Base-by-base conservation (phyloP, 768 basidiomycete genomes). In the Podaxis sp. region DNA sequence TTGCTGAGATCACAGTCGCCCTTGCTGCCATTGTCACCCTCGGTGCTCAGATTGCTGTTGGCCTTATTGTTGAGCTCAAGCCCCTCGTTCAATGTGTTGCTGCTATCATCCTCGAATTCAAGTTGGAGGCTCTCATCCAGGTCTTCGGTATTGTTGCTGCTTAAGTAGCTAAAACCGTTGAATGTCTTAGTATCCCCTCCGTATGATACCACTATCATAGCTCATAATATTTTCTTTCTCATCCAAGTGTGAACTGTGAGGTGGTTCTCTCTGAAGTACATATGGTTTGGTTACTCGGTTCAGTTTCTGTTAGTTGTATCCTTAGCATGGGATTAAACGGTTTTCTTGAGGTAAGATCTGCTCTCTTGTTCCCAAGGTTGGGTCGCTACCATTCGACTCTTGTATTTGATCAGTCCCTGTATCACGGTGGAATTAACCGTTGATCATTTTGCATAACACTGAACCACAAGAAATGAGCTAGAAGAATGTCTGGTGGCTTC, bases 11-110 rank as follows among this genome's bases (percentile, higher is more conserved):
- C 39, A 57, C 63, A 11, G 59, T 28, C 13, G 58, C 54, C 42
- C 65, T 69, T 38, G 24, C 53, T 46, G 61, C 22, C 12, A 30
- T 62, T 52, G 49, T 69, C 26, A 19, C 30, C 24, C 60, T 62
- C 17, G 52, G 17, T 48, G 33, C 30, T 33, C 6, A 36, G 26
- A 44, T 62, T 44, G 40, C 22, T 33, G 61, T 30, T 48, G 42
- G 42, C 1, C 53, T 62, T 19, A 2, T 46, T 39, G 53, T n/a
- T 22, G 28, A 59, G 3, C 26, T 59, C 22, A 22, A 28, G 22
- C 40, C 48, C 28, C 53, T 55, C 53, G 19, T 56, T 17, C 17
- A 33, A 22, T n/a, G 15, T 13, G 40, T 62, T 55, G 42, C 46
- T 12, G 3, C 6, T 5, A 52, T 62, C 61, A 42, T 54, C 28